Evolutionary conservation across 163 green algal genomes (phyloP).

Genomic region (Scenedesmus sp.): DNA sequence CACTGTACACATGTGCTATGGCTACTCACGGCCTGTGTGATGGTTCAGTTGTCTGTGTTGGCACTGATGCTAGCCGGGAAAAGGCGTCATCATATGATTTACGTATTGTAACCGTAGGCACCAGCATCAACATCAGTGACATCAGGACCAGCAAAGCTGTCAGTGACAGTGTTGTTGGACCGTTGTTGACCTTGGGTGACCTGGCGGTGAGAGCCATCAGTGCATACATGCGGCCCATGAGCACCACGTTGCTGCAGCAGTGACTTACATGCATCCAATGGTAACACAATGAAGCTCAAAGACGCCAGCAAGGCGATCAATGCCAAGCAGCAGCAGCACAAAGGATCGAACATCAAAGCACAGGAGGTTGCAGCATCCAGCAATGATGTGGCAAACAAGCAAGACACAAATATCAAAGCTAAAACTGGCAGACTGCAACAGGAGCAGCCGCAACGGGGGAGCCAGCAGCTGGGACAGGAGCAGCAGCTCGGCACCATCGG

Average conservation of each 20-base stretch:
- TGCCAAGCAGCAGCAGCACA: neutral
- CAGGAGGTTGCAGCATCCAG: neutral
- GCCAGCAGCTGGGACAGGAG: constrained; percentile 23
- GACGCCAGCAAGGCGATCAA: neutral
- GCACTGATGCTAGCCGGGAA: too few relatives aligned
- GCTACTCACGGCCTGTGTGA: too few relatives aligned
- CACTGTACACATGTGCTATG: too few relatives aligned
- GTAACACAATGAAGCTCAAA: neutral
- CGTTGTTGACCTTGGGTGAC: neutral
- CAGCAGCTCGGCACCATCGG: neutral
- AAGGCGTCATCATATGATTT: too few relatives aligned
- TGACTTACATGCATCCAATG: neutral
- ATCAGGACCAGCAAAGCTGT: neutral
- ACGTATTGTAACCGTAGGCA: neutral
- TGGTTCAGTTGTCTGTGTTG: too few relatives aligned
- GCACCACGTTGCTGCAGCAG: neutral
- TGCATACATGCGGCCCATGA: neutral
- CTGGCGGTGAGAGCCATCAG: neutral
- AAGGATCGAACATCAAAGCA: neutral
- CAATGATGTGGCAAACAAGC: neutral
- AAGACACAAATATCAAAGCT: neutral
- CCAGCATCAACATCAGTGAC: neutral
- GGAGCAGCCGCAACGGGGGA: neutral
- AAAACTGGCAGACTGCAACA: neutral
- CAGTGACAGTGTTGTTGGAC: neutral